phyloP scores from a whole-genome alignment of 805 yeast species.

The Metschnikowia cubensis region DNA sequence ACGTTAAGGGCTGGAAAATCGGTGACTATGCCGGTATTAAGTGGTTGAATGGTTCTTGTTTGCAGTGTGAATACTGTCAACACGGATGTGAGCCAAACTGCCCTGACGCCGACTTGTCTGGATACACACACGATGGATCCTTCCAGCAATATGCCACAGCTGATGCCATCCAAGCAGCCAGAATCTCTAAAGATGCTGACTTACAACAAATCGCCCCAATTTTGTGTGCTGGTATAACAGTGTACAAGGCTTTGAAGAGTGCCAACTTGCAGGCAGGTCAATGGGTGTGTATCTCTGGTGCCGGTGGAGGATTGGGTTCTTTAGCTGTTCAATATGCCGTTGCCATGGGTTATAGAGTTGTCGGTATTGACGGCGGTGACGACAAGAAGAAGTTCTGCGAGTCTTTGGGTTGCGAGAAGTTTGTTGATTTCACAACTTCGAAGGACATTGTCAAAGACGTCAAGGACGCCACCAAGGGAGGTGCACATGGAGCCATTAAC shows the following conservation, averaged over 20 bases:
- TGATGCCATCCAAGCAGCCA: slow-evolving; percentile 61
- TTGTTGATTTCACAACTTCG: slow-evolving; percentile 52
- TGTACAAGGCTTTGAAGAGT: slow-evolving; percentile 62
- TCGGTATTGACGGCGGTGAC: slow-evolving; percentile 73
- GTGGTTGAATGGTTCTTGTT: slow-evolving; percentile 46
- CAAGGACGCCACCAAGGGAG: slow-evolving; percentile 50
- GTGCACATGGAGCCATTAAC: slow-evolving; percentile 50
- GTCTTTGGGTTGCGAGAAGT: slow-evolving; percentile 60
- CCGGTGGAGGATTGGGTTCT: slow-evolving; percentile 79
- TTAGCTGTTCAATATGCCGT: slow-evolving; percentile 71
- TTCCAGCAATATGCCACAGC: slow-evolving; percentile 67
- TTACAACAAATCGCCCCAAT: slow-evolving; percentile 57
- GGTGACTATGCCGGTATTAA: slow-evolving; percentile 44
- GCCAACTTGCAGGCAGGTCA: slow-evolving; percentile 59
- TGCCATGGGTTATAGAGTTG: slow-evolving; percentile 67
- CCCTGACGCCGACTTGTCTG: slow-evolving; percentile 63
- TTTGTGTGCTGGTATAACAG: slow-evolving; percentile 66
- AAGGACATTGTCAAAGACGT: slow-evolving; percentile 49
- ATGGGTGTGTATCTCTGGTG: slow-evolving; percentile 75
- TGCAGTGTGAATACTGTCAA: slow-evolving; percentile 41
- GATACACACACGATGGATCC: slow-evolving; percentile 71
- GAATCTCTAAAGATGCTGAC: slow-evolving; percentile 52
- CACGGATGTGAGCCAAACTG: slow-evolving; percentile 49
- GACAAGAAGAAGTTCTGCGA: slow-evolving; percentile 50
- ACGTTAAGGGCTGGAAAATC: slow-evolving; percentile 40